phyloP scores from a whole-genome alignment of 2,329 filamentous ascomycete genomes.

The Madurella mycetomatis region DNA sequence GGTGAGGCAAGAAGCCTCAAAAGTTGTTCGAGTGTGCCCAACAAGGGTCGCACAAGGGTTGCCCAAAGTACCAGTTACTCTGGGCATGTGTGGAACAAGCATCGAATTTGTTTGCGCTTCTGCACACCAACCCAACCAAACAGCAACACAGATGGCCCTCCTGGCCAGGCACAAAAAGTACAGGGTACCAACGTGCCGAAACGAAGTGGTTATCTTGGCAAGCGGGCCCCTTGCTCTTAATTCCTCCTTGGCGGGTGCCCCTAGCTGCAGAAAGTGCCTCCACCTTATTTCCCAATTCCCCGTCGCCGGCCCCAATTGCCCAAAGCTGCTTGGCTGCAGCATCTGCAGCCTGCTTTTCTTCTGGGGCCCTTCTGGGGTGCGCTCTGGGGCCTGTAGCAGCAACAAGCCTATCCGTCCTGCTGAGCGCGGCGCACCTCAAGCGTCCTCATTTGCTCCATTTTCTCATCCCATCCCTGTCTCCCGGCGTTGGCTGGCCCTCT shows the following conservation, averaged over 20 bases:
- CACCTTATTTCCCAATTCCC: conserved; percentile 26
- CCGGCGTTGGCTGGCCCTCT: background rate
- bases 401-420: conserved; percentile 18
- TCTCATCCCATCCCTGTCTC: conserved; percentile 12
- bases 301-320: conserved; percentile 17
- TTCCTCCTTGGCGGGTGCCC: conserved; percentile 17
- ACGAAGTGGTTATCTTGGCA: conserved; percentile 18
- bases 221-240: conserved; percentile 16
- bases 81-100: background rate
- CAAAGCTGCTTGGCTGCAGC: conserved; percentile 18
- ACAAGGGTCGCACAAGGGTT: background rate
- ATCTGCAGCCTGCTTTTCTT: conserved; percentile 12
- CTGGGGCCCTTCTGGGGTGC: background rate
- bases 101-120: background rate
- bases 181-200: conserved; percentile 12
- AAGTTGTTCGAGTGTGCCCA: background rate
- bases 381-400: background rate
- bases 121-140: too few species aligned
- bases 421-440: conserved; percentile 20
- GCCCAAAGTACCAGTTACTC: background rate
- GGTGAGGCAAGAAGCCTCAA: background rate
- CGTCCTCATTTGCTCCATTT: conserved; percentile 17
- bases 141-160: too few species aligned
- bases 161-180: background rate
- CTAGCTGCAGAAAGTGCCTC: conserved; percentile 21